These are phyloP conservation scores for Mycena polygramma DNA, from an alignment of 768 basidiomycete genomes.

Conservation along the genomic window DNA sequence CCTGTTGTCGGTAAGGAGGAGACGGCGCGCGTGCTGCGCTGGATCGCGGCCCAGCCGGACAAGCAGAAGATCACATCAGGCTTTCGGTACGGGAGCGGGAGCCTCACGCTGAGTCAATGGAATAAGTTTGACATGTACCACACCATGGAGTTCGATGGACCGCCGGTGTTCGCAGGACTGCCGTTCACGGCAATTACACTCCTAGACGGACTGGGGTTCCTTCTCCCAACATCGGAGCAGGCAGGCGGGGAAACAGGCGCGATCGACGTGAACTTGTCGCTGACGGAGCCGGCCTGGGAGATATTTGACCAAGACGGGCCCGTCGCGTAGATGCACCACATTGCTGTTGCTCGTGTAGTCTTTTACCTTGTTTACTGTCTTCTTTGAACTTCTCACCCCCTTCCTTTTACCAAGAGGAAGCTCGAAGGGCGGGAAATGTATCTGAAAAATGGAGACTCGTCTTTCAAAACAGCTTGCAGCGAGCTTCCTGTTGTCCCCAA, in stretches of 20 bases:
- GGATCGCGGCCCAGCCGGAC: slow-evolving; percentile 39
- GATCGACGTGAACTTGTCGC: slow-evolving; percentile 36
- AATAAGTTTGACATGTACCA: slow-evolving; percentile 40
- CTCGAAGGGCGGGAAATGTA: no score
- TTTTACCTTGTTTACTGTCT: no score
- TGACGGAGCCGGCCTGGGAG: slow-evolving; percentile 37
- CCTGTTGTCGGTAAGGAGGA: slow-evolving; percentile 14
- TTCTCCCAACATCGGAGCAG: slow-evolving; percentile 30
- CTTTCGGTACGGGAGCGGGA: slow-evolving; percentile 37
- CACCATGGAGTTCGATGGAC: slow-evolving; percentile 29
- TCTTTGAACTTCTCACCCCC: no score
- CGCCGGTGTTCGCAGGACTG: slow-evolving; percentile 35
- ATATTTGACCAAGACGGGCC: slow-evolving; percentile 11
- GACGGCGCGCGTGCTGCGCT: slow-evolving; percentile 24
- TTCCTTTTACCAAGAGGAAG: no score
- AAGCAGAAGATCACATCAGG: slow-evolving; percentile 1
- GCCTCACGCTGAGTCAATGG: slow-evolving; percentile 39
- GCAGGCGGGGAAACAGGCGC: slow-evolving; percentile 32
- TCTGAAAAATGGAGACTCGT: no score
- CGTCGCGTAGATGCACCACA: no score
- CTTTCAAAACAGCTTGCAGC: no score
- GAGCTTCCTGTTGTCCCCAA: no score
- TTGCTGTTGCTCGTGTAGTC: no score
- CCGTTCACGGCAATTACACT: slow-evolving; percentile 38
- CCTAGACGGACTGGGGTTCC: slow-evolving; percentile 36